phyloP scores from a whole-genome alignment of 176 grass and related monocot species.

The Phoenix dactylifera region DNA sequence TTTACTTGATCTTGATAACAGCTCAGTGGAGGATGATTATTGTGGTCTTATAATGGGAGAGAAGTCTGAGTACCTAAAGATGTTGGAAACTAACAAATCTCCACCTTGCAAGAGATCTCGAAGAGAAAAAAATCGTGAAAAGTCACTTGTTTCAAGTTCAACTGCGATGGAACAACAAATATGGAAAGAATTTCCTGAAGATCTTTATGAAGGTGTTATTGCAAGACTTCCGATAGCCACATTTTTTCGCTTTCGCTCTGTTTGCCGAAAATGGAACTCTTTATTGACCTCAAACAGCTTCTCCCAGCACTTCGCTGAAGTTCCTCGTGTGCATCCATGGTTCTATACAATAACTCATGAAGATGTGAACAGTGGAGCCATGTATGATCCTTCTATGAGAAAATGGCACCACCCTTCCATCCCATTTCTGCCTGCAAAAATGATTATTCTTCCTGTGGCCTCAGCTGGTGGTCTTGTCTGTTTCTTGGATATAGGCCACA shows the following conservation, averaged over 20 bases:
- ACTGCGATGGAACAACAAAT: conserved; percentile 58
- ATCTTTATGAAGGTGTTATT: conserved; percentile 76
- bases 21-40: conserved; percentile 52
- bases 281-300: conserved; percentile 65
- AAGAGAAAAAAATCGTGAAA: conserved; percentile 38
- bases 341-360: conserved; percentile 86
- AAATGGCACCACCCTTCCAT: conserved; percentile 79
- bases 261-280: conserved; percentile 77
- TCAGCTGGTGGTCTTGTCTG: conserved; percentile 92
- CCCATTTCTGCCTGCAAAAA: conserved; percentile 47
- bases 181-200: conserved; percentile 89
- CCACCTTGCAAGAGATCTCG: conserved; percentile 45
- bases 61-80: conserved; percentile 43
- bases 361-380: conserved; percentile 56
- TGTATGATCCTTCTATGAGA: conserved; percentile 61
- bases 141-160: conserved; percentile 36
- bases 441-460: conserved; percentile 75
- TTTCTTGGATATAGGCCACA: conserved; percentile 77
- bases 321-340: conserved; percentile 56
- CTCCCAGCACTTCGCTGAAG: conserved; percentile 45
- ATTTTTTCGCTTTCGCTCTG: conserved; percentile 78
- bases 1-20: conserved; percentile 60
- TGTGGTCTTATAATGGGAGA: conserved; percentile 39
- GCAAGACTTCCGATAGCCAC: conserved; percentile 73
- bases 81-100: conserved; percentile 46